Evolutionary conservation across 2,329 filamentous ascomycete genomes (phyloP).

Genomic region (Cadophora gregata): DNA sequence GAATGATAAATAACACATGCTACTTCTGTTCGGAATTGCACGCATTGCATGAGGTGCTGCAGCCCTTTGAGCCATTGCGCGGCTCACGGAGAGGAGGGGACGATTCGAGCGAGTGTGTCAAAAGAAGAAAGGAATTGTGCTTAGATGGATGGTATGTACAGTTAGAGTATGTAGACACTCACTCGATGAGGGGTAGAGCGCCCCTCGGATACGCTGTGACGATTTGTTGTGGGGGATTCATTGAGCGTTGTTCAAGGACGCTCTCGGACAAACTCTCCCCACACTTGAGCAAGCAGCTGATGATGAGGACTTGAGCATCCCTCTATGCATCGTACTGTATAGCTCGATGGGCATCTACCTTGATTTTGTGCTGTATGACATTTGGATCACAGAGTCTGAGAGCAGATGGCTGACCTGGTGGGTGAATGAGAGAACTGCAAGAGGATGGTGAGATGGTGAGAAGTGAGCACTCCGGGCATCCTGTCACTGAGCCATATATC

Average conservation of each 20-base stretch:
- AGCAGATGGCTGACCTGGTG: background rate
- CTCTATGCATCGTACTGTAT: background rate
- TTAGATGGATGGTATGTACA: background rate
- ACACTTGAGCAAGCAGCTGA: background rate
- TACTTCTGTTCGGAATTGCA: background rate
- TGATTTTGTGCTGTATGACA: constrained; percentile 9
- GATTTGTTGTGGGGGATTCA: constrained; percentile 9
- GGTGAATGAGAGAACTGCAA: background rate
- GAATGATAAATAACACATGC: background rate
- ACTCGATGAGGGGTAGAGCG: constrained; percentile 7
- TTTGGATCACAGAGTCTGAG: background rate
- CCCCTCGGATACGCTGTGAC: constrained; percentile 14
- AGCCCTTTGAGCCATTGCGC: background rate
- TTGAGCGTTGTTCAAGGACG: constrained; percentile 12
- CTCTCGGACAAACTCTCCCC: constrained; percentile 4
- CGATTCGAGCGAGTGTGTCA: background rate
- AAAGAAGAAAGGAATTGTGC: background rate
- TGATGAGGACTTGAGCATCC: background rate
- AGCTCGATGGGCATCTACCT: background rate
- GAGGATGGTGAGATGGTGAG: background rate
- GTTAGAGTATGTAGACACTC: too few species aligned
- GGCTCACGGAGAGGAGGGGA: background rate
- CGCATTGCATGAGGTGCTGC: constrained; percentile 9
- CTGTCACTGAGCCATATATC: background rate
- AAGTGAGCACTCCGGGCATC: background rate